phyloP scores from a whole-genome alignment of 2,329 filamentous ascomycete species.

The Alternaria sp. region DNA sequence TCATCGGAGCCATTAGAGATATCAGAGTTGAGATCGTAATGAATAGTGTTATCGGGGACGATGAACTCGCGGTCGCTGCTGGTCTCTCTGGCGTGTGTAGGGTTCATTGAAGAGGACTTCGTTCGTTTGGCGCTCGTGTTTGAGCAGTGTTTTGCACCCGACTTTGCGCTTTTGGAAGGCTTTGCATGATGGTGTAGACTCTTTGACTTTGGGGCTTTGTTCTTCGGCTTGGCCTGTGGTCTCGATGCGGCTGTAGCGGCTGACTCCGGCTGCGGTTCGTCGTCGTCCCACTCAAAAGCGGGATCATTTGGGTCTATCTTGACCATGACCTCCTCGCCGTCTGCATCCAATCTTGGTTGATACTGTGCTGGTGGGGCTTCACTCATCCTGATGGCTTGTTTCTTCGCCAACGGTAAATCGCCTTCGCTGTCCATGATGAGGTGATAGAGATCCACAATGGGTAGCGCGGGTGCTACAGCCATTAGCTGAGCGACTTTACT shows the following conservation, averaged over 20 bases:
- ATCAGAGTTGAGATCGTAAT: background rate
- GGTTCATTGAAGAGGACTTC: background rate
- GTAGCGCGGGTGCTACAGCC: slow-evolving; percentile 23
- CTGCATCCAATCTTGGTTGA: background rate
- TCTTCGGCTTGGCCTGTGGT: background rate
- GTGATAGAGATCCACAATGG: slow-evolving; percentile 21
- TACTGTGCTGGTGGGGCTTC: background rate
- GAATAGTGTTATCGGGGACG: background rate
- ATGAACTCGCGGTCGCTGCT: slow-evolving; percentile 10
- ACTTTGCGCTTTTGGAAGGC: background rate
- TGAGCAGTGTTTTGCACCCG: background rate
- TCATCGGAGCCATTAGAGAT: background rate
- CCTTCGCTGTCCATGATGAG: slow-evolving; percentile 22
- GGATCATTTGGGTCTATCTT: slow-evolving; percentile 25
- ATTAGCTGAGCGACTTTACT: slow-evolving; percentile 25
- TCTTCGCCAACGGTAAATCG: slow-evolving; percentile 1
- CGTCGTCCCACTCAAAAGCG: slow-evolving; percentile 20
- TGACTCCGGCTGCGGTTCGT: background rate
- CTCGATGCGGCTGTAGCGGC: background rate
- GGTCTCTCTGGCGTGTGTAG: background rate
- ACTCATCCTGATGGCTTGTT: slow-evolving; percentile 5
- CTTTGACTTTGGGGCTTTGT: background rate
- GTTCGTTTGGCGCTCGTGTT: background rate
- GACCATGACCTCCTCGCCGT: slow-evolving; percentile 14
- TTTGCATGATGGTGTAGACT: background rate